Conservation (phyloP, 1,284 basidiomycete genomes). For the Anthracocystis panici-leucophaei region DNA sequence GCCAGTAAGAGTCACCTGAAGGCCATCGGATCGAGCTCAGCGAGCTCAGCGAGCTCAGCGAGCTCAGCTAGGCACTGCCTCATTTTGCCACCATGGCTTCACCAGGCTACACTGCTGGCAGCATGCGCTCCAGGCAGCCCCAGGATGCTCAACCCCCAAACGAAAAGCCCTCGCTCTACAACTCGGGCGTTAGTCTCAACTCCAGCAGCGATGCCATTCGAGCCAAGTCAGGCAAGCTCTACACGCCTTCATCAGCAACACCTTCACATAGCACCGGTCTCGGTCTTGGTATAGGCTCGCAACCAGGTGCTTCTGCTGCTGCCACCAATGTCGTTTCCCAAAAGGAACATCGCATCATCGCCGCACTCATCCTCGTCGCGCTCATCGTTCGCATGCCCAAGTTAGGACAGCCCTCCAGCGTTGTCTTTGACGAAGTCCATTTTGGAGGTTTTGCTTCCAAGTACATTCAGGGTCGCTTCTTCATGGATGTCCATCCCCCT, state of each 20-base stretch:
- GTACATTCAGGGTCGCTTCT: conserved; percentile 88
- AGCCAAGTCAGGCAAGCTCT: conserved; percentile 38
- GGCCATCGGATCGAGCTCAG: neutral
- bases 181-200: conserved; percentile 3
- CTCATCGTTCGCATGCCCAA: conserved; percentile 59
- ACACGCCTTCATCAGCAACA: conserved; percentile 9
- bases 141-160: conserved; percentile 4
- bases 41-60: too few species aligned
- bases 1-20: too few species aligned
- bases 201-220: conserved; percentile 28
- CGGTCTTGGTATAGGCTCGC: conserved; percentile 49
- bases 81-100: conserved; percentile 37
- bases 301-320: conserved; percentile 41
- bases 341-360: conserved; percentile 42
- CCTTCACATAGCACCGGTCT: conserved; percentile 35
- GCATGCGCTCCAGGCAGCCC: conserved; percentile 48
- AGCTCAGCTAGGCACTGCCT: neutral
- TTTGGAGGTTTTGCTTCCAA: conserved; percentile 78
- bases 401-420: conserved; percentile 64
- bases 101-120: conserved; percentile 42
- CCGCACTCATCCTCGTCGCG: conserved; percentile 36
- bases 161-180: conserved; percentile 43
- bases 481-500: conserved; percentile 96
- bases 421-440: conserved; percentile 69
- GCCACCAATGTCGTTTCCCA: conserved; percentile 31